These are phyloP conservation scores for Mallotus nudiflorus DNA, from an alignment of 345 rosid genomes.

Conservation along the genomic window DNA sequence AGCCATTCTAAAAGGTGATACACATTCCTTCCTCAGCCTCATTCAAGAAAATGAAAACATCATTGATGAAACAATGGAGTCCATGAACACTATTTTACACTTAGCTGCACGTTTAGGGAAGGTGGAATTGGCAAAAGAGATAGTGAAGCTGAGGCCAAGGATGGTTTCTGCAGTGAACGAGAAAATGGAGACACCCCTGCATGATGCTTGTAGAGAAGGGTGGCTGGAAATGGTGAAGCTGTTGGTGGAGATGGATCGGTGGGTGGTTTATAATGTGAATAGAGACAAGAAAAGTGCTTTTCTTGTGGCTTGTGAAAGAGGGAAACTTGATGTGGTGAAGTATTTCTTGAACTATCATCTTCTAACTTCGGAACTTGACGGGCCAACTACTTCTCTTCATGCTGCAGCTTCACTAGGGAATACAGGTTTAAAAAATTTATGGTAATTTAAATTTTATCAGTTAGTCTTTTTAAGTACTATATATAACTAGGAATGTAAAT, in stretches of 20 bases:
- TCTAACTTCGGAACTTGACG: conserved; percentile 39
- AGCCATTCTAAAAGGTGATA: conserved; percentile 28
- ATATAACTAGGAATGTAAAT: no score
- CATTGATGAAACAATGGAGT: conserved; percentile 17
- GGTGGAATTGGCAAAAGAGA: conserved; percentile 36
- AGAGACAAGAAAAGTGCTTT: conserved; percentile 21
- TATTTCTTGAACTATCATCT: conserved; percentile 21
- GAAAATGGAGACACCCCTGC: conserved; percentile 45
- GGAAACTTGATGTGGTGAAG: conserved; percentile 31
- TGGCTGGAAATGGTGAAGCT: conserved; percentile 32
- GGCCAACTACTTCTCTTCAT: conserved; percentile 37
- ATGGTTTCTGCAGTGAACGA: conserved; percentile 32
- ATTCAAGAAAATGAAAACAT: conserved; percentile 18
- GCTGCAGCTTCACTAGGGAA: conserved; percentile 40
- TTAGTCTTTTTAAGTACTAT: no score
- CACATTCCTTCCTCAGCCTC: conserved; percentile 14
- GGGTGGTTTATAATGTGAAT: conserved; percentile 19
- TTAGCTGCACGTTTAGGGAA: conserved; percentile 41
- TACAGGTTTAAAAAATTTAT: no score
- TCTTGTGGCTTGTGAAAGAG: conserved; percentile 34
- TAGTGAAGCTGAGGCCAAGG: conserved; percentile 42
- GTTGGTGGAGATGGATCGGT: conserved; percentile 30
- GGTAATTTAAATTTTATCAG: no score
- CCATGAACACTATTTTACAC: conserved; percentile 40
- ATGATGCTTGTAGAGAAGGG: conserved; percentile 49